These are phyloP conservation scores for Protomyces arabidopsidicola DNA, from an alignment of 1,139 yeast genomes.

Conservation along the genomic window DNA sequence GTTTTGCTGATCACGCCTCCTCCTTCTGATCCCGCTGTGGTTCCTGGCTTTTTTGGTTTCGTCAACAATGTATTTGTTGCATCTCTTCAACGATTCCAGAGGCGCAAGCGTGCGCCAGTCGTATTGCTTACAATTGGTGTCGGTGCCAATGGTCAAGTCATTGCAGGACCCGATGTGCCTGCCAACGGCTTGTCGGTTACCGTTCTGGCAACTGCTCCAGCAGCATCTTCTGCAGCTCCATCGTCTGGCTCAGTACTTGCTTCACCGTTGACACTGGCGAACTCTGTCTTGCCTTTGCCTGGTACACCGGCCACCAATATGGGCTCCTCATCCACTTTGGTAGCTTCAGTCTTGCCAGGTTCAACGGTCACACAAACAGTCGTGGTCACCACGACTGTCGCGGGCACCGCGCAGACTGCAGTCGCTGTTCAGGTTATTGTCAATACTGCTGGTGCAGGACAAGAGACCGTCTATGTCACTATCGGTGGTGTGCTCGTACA, in stretches of 20 bases:
- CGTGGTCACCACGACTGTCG: not conserved
- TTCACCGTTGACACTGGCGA: not conserved
- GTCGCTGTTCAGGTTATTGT: not conserved
- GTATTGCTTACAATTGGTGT: not conserved
- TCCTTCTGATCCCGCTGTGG: not conserved
- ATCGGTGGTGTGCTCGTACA: not conserved
- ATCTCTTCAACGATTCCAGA: not conserved
- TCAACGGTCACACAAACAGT: not conserved
- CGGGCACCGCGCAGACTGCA: not conserved
- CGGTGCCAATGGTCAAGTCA: not conserved
- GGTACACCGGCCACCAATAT: not conserved
- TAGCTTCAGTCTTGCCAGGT: not conserved
- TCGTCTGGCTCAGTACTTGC: not conserved
- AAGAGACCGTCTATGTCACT: not conserved
- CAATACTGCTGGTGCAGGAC: not conserved
- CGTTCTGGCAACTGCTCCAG: not conserved
- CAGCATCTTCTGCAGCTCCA: not conserved
- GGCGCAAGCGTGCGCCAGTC: not conserved
- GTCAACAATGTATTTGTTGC: not conserved
- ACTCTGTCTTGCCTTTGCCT: not conserved
- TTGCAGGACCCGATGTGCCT: not conserved
- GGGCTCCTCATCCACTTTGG: not conserved
- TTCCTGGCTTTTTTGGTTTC: not conserved
- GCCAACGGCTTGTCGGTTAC: not conserved
- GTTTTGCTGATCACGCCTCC: not conserved